These are phyloP conservation scores for Diaporthe sp. DNA, from an alignment of 2,329 filamentous ascomycete species.

Conservation along the genomic window DNA sequence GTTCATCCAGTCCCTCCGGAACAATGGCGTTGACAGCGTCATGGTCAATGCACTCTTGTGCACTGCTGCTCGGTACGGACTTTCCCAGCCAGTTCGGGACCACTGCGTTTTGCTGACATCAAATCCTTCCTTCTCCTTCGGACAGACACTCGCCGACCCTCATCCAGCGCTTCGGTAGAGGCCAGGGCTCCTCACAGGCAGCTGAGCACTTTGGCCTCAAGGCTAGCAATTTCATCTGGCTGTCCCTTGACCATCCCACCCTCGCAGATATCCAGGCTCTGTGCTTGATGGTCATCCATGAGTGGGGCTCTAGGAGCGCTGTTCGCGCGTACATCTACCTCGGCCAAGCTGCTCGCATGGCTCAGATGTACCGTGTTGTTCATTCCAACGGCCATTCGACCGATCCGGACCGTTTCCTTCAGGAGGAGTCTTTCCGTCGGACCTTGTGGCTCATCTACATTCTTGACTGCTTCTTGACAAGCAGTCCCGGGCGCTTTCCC, in stretches of 20 bases:
- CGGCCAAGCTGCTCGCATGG: conserved; percentile 71
- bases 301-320: conserved; percentile 71
- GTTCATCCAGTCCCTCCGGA: conserved; percentile 70
- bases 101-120: conserved; percentile 11
- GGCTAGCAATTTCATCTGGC: conserved; percentile 66
- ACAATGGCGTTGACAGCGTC: conserved; percentile 62
- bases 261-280: conserved; percentile 71
- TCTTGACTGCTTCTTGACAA: conserved; percentile 70
- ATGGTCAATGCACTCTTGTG: conserved; percentile 69
- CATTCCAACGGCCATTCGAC: conserved; percentile 62
- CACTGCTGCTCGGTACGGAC: conserved; percentile 66
- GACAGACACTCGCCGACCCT: conserved; percentile 64
- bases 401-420: conserved; percentile 68
- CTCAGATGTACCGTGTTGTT: conserved; percentile 72
- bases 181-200: conserved; percentile 57
- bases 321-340: conserved; percentile 72
- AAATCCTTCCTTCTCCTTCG: neutral
- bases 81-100: neutral
- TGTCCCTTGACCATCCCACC: conserved; percentile 67
- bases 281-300: conserved; percentile 70
- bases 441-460: conserved; percentile 73
- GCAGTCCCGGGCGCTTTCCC: conserved; percentile 68
- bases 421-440: conserved; percentile 70
- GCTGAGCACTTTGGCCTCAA: conserved; percentile 70
- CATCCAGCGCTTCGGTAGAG: conserved; percentile 68